phyloP scores from a whole-genome alignment of 2,329 filamentous ascomycete genomes.

The Tolypocladium cylindrosporum region DNA sequence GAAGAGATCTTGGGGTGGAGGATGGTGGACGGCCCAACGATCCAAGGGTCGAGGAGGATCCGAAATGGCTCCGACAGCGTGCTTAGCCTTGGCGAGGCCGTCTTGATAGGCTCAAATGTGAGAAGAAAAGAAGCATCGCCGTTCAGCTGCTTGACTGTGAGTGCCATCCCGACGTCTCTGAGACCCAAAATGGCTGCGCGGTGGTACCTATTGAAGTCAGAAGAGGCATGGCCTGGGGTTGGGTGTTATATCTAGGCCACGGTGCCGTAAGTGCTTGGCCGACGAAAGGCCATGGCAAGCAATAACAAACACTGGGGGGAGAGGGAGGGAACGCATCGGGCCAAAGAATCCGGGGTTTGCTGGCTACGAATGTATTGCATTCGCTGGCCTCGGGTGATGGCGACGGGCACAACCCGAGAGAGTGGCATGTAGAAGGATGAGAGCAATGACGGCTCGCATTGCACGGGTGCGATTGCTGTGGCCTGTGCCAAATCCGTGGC shows the following conservation, averaged over 20 bases:
- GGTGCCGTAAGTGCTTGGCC: neutral
- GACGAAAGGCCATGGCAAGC: neutral
- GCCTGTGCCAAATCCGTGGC: neutral
- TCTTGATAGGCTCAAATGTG: constrained; percentile 45
- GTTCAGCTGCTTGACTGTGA: constrained; percentile 54
- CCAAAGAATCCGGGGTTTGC: neutral
- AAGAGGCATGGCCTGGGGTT: neutral
- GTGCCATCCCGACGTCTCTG: constrained; percentile 37
- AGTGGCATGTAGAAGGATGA: neutral
- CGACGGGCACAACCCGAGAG: neutral
- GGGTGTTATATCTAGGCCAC: neutral
- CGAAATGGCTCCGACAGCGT: constrained; percentile 40
- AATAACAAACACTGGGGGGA: neutral
- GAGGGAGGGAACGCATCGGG: neutral
- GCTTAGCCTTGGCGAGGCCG: constrained; percentile 1
- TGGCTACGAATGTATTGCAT: neutral
- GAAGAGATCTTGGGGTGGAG: constrained; percentile 52
- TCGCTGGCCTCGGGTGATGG: neutral
- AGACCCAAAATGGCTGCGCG: neutral
- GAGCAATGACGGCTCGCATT: neutral
- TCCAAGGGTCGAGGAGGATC: constrained; percentile 64
- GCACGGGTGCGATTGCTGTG: neutral
- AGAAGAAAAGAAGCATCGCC: constrained; percentile 56
- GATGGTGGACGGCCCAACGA: constrained; percentile 49
- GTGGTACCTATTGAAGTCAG: neutral